Percentiles rank a stretch among this genome's conserved stretches.
Conservation (phyloP, 257 asterid genomes). For the Parsonsia alboflavescens region DNA sequence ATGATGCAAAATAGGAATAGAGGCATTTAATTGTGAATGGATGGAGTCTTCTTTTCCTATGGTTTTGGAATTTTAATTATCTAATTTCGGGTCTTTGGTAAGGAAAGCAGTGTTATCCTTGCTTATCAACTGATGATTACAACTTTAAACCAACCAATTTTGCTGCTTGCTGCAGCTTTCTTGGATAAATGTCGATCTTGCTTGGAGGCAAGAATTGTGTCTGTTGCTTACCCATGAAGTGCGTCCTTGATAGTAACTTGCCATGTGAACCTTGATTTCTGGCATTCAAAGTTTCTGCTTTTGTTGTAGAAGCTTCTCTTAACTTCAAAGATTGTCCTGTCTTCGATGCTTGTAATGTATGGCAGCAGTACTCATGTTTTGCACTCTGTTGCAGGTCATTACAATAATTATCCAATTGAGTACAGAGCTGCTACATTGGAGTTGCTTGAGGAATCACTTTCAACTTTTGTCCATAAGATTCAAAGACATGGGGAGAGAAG, state of each 20-base stretch:
- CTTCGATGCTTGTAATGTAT: background rate
- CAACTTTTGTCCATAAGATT: slow-evolving; percentile 50
- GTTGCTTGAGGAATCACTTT: slow-evolving; percentile 59
- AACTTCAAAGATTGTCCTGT: background rate
- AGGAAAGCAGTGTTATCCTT: background rate
- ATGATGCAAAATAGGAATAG: too few relatives aligned
- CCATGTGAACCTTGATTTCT: background rate
- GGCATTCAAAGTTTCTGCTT: background rate
- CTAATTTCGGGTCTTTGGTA: background rate
- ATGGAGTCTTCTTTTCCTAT: background rate
- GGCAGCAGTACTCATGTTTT: background rate
- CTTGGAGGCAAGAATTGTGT: background rate
- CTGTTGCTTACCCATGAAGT: too few relatives aligned
- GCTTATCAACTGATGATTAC: background rate
- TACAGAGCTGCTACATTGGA: slow-evolving; percentile 48
- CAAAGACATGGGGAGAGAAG: slow-evolving; percentile 54
- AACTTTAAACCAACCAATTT: background rate
- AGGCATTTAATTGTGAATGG: too few relatives aligned
- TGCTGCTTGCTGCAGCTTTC: background rate
- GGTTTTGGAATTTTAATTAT: background rate
- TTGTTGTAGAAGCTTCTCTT: background rate
- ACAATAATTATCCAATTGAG: slow-evolving; percentile 39
- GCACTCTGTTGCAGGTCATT: slow-evolving; percentile 42
- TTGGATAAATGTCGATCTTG: background rate
- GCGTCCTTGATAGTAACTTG: background rate